Base-by-base conservation (phyloP, 2,329 filamentous ascomycete species). In the Alternaria ethzedia region DNA sequence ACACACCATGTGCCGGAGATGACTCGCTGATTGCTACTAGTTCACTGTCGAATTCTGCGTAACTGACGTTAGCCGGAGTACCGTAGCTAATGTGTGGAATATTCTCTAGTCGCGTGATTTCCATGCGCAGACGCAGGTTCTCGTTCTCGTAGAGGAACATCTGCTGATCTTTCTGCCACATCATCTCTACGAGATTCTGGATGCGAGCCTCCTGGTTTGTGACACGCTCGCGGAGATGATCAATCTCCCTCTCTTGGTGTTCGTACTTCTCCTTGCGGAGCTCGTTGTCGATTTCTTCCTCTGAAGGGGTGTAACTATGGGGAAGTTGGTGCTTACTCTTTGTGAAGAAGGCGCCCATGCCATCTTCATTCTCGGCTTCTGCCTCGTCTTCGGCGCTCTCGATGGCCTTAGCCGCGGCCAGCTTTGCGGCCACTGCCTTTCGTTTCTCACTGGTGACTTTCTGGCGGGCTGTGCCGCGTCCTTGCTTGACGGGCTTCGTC, bases 41-140 rank as follows among this genome's bases (percentile, higher is more conserved):
- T 23, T 70, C 67, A n/a, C 59, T 62, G 57, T 71, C 68, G 61
- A 72, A 71, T 30, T 68, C 71, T 74, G 59, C 13, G 15, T 47
- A 15, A 8, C 12, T 28, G 13, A 30, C 25, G 61, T 74, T 65
- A 74, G 70, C 65, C 41, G 36, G 59, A 43, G 30, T 30, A 54
- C 55, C 23, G 17, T 59, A 54, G 59, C 49, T 54, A 36, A 47
- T 13, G 10, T 52, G 30, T 21, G 49, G 9, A 23, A 28, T 43
- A n/a, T 47, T 21, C n/a, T 51, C 28, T 47, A 44, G 9, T 20
- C 32, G 56, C 45, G 30, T 41, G 43, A 28, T 32, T 25, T 41
- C 45, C 15, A 28, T 20, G 25, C 49, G 23, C 56, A 47, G 55
- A 30, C 21, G 23, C 4, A 49, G 21, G 9, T 61, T 64, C 15